phyloP scores from a whole-genome alignment of 2,329 filamentous ascomycete species.

The Clonostachys solani region DNA sequence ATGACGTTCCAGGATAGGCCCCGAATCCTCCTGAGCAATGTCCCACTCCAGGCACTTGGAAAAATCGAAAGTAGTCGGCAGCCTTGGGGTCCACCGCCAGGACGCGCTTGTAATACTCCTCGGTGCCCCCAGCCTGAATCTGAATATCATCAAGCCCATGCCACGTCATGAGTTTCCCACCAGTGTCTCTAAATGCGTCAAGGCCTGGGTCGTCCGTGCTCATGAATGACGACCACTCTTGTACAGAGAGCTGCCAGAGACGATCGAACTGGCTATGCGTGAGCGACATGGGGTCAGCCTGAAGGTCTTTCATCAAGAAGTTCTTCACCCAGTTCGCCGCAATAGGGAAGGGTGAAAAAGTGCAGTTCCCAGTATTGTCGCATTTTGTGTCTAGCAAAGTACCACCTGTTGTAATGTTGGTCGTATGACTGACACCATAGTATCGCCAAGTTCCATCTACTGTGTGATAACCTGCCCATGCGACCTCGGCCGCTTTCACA shows the following conservation, averaged over 20 bases:
- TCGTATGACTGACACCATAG: not conserved
- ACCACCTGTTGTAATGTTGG: not conserved
- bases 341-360: not conserved
- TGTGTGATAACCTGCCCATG: not conserved
- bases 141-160: slow-evolving; percentile 24
- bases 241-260: not conserved
- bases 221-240: slow-evolving; percentile 2
- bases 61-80: slow-evolving; percentile 2
- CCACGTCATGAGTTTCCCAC: slow-evolving; percentile 33
- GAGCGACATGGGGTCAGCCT: not conserved
- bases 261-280: not conserved
- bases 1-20: not conserved
- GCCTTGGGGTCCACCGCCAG: not conserved
- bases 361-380: not conserved
- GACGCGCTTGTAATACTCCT: slow-evolving; percentile 20
- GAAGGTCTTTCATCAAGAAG: not conserved
- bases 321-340: not conserved
- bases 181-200: slow-evolving; percentile 16
- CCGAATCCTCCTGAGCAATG: slow-evolving; percentile 1
- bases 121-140: slow-evolving; percentile 7
- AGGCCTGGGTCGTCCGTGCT: slow-evolving; percentile 19
- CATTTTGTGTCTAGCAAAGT: not conserved
- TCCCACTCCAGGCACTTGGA: not conserved
- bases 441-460: not conserved
- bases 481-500: not conserved